These are phyloP conservation scores for Trichoderma koningiopsis DNA, from an alignment of 2,329 filamentous ascomycete species.

Conservation along the genomic window DNA sequence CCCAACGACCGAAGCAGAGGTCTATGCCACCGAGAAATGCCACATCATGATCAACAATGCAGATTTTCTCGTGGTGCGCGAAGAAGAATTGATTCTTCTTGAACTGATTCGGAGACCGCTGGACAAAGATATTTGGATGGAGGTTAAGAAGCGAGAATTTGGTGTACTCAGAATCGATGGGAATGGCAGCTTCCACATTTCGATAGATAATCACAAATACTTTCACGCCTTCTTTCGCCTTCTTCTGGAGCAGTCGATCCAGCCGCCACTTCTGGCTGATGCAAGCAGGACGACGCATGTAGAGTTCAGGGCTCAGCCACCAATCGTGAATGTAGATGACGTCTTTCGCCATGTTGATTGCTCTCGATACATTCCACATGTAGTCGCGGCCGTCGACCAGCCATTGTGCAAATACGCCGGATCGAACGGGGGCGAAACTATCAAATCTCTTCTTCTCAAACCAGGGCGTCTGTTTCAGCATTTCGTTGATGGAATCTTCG, in stretches of 20 bases:
- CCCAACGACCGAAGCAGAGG: constrained; percentile 96
- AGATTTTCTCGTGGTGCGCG: constrained; percentile 98
- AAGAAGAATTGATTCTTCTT: constrained; percentile 99
- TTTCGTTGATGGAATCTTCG: constrained; percentile 86
- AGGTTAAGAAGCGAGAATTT: constrained; percentile 95
- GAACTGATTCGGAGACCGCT: constrained; percentile 95
- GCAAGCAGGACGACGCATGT: constrained; percentile 88
- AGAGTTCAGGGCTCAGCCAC: constrained; percentile 97
- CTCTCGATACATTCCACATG: constrained; percentile 98
- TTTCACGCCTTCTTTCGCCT: constrained; percentile 93
- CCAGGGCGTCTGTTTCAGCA: constrained; percentile 84
- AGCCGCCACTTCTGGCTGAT: constrained; percentile 98
- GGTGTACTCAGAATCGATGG: constrained; percentile 97
- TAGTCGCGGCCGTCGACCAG: constrained; percentile 95
- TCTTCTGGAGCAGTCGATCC: constrained; percentile 88
- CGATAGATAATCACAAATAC: constrained; percentile 97
- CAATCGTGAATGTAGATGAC: constrained; percentile 99
- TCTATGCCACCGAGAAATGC: constrained; percentile 96
- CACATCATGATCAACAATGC: constrained; percentile 91
- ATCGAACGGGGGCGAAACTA: constrained; percentile 89
- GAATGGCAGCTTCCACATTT: constrained; percentile 95
- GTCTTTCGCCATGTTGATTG: constrained; percentile 95
- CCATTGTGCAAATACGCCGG: constrained; percentile 90
- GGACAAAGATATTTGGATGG: constrained; percentile 94
- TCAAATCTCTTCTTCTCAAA: constrained; percentile 81